Evolutionary conservation across 345 rosid species (phyloP).

Genomic region (Eucalyptus cloeziana): DNA sequence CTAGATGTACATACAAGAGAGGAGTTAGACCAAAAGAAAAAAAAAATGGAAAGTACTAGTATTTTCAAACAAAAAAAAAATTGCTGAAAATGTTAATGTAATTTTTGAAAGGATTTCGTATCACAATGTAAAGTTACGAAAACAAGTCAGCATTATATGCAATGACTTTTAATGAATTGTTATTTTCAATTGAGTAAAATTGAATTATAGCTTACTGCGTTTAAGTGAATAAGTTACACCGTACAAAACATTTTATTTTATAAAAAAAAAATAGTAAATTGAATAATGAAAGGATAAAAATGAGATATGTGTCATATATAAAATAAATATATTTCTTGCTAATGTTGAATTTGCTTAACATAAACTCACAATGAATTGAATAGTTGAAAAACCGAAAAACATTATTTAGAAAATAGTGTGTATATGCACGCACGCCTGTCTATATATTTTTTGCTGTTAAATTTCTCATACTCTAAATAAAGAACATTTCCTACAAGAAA

Average conservation of each 20-base stretch:
- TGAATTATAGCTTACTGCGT: too few species aligned
- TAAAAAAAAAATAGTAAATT: not conserved
- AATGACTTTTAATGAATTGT: too few species aligned
- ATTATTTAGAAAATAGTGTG: not conserved
- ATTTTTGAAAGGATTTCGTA: too few species aligned
- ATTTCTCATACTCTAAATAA: not conserved
- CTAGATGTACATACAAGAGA: too few species aligned
- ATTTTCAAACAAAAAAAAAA: too few species aligned
- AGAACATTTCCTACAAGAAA: not conserved
- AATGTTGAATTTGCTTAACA: not conserved
- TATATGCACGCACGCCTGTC: rapidly evolving
- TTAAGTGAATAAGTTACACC: not conserved
- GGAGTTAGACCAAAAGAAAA: too few species aligned
- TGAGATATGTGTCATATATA: not conserved
- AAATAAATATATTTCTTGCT: not conserved
- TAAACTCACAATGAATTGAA: not conserved
- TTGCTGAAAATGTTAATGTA: rapidly evolving
- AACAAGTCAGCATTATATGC: too few species aligned
- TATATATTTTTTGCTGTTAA: not conserved
- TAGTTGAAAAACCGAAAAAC: rapidly evolving
- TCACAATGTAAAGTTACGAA: too few species aligned
- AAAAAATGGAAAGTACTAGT: too few species aligned
- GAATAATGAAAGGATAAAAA: not conserved
- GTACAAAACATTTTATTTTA: not conserved
- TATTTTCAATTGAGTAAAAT: too few species aligned